These are phyloP conservation scores for Fusarium sp. DNA, from an alignment of 2,329 filamentous ascomycete genomes.

Conservation along the genomic window DNA sequence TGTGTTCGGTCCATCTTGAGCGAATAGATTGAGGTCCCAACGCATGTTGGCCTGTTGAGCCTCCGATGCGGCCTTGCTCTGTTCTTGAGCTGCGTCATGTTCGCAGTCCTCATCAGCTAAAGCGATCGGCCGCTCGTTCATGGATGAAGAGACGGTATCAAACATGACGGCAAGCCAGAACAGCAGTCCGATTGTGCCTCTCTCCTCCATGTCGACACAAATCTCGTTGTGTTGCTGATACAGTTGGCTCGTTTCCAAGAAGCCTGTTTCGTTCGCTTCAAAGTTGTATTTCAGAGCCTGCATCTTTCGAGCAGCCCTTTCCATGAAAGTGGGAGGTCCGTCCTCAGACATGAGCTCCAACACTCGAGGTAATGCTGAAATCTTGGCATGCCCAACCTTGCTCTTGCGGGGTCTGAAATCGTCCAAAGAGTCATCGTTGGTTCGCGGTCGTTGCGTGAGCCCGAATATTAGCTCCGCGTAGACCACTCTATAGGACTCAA, in stretches of 20 bases:
- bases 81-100: conserved; percentile 37
- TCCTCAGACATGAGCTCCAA: conserved; percentile 37
- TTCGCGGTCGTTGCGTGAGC: conserved; percentile 47
- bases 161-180: conserved; percentile 72
- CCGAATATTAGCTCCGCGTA: conserved; percentile 55
- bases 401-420: neutral
- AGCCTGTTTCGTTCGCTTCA: conserved; percentile 34
- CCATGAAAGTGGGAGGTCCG: conserved; percentile 37
- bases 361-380: conserved; percentile 10
- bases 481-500: conserved; percentile 52
- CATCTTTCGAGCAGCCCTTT: conserved; percentile 40
- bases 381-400: neutral
- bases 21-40: conserved; percentile 31
- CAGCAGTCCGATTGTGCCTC: conserved; percentile 62
- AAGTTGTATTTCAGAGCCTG: conserved; percentile 38
- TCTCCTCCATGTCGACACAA: conserved; percentile 32
- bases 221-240: conserved; percentile 5
- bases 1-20: conserved; percentile 41
- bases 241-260: neutral
- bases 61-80: neutral
- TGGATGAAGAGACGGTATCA: conserved; percentile 66
- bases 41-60: neutral
- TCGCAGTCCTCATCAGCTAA: conserved; percentile 54
- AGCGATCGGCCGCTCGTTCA: conserved; percentile 53
- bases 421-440: neutral